Evolutionary conservation across 768 basidiomycete species (phyloP).

Genomic region (Mycena crocata): DNA sequence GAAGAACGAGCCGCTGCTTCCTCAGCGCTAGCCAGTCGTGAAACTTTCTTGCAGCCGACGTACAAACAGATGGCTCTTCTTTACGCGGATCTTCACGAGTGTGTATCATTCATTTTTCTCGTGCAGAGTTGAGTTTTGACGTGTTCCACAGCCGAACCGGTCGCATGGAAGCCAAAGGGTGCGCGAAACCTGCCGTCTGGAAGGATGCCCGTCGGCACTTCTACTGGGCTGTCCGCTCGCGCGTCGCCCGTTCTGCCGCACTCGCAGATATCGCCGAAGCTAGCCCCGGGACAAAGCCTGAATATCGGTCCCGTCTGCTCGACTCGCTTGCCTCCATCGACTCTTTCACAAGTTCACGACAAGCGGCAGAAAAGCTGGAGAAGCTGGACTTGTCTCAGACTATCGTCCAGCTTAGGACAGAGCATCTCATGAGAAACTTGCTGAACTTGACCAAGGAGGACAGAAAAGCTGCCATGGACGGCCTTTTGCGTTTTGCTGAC

Average conservation of each 20-base stretch:
- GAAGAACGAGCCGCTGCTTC: constrained; percentile 81
- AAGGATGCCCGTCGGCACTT: constrained; percentile 89
- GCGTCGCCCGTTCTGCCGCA: constrained; percentile 75
- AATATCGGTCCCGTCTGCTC: constrained; percentile 76
- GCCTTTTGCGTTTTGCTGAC: constrained; percentile 79
- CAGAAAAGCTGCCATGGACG: constrained; percentile 79
- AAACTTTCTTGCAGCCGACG: constrained; percentile 84
- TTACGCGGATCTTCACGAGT: constrained; percentile 98
- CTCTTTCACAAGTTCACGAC: constrained; percentile 63
- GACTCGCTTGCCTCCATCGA: constrained; percentile 69
- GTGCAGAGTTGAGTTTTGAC: constrained; percentile 11
- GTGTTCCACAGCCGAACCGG: constrained; percentile 78
- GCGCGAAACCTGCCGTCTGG: constrained; percentile 89
- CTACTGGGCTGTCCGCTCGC: constrained; percentile 94
- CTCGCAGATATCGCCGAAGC: constrained; percentile 74
- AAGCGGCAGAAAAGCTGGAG: constrained; percentile 75
- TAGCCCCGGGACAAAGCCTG: constrained; percentile 74
- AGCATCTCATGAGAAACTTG: constrained; percentile 75
- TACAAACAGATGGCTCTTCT: constrained; percentile 95
- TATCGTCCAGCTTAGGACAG: constrained; percentile 72
- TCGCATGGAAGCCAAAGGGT: constrained; percentile 98
- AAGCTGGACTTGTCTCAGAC: constrained; percentile 74
- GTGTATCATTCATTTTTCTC: constrained; percentile 49
- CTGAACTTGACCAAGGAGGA: constrained; percentile 78
- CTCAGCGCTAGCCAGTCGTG: constrained; percentile 77